Evolutionary conservation across 257 asterid species (phyloP).

Genomic region (Datura wrightii): DNA sequence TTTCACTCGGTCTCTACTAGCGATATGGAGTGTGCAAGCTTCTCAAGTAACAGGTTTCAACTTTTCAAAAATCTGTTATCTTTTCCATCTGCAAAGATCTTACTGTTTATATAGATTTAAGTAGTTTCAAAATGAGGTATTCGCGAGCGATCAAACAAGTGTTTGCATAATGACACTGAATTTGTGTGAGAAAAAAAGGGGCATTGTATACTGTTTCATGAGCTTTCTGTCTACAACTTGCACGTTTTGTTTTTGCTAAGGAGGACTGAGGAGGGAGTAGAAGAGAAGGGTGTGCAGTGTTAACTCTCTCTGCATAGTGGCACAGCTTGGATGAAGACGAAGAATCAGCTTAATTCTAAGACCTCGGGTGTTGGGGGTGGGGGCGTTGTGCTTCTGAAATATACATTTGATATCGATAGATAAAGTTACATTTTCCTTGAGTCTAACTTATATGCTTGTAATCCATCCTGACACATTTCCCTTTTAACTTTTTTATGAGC

Average conservation of each 20-base stretch:
- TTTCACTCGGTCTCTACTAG: constrained; percentile 63
- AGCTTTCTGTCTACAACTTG: not conserved
- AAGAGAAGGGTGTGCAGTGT: not conserved
- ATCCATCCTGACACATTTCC: not conserved
- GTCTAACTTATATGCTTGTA: not conserved
- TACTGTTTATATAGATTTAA: not conserved
- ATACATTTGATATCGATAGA: not conserved
- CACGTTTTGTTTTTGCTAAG: not conserved
- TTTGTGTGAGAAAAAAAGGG: constrained; percentile 2
- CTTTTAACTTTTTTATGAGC: constrained; percentile 30
- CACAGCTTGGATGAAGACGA: not conserved
- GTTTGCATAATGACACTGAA: not conserved
- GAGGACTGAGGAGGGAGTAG: not conserved
- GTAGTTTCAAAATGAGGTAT: constrained; percentile 18
- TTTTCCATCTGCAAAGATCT: constrained; percentile 17
- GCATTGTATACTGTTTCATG: not conserved
- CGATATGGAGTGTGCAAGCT: constrained; percentile 81
- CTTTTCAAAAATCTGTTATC: constrained; percentile 20
- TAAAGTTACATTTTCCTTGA: constrained; percentile 17
- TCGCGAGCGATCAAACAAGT: not conserved
- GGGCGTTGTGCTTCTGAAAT: constrained; percentile 19
- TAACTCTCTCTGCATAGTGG: not conserved
- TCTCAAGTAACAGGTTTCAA: constrained; percentile 71
- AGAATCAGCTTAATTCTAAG: not conserved
- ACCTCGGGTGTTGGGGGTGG: not conserved